Evolutionary conservation across 371 early-diverging fungal species (phyloP).

Genomic region (Apophysomyces sp.): DNA sequence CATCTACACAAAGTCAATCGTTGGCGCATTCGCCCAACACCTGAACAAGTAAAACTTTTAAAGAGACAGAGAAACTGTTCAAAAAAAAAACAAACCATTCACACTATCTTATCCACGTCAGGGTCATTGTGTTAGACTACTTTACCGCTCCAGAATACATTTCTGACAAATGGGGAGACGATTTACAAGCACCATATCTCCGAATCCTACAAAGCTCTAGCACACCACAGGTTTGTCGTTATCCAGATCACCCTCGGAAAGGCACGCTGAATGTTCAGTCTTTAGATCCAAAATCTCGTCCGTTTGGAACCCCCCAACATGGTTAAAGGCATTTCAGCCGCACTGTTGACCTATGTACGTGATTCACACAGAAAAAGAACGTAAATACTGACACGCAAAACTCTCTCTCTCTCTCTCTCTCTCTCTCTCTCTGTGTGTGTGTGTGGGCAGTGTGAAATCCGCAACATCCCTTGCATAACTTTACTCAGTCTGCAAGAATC

Average conservation of each 20-base stretch:
- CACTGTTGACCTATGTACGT: constrained; percentile 40
- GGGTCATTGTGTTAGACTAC: constrained; percentile 40
- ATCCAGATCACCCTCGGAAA: no score
- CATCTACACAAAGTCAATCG: constrained; percentile 10
- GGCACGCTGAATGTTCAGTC: not conserved
- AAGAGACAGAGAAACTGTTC: not conserved
- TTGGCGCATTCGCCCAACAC: not conserved
- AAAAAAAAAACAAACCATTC: not conserved
- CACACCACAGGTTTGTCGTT: constrained; percentile 11
- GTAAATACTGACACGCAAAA: no score
- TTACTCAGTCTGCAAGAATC: constrained; percentile 45
- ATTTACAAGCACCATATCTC: constrained; percentile 32
- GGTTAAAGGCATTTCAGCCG: constrained; percentile 34
- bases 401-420: no score
- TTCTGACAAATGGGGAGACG: constrained; percentile 14
- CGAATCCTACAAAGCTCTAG: constrained; percentile 33
- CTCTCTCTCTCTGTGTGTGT: no score
- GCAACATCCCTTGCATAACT: constrained; percentile 32
- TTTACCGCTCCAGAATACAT: constrained; percentile 33
- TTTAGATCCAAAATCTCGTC: not conserved
- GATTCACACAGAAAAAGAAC: no score
- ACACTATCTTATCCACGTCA: no score
- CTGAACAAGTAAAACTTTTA: not conserved
- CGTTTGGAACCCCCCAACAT: constrained; percentile 37
- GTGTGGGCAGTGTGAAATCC: constrained; percentile 38